These are phyloP conservation scores for Diaporthe sp. DNA, from an alignment of 2,329 filamentous ascomycete species.

Conservation along the genomic window DNA sequence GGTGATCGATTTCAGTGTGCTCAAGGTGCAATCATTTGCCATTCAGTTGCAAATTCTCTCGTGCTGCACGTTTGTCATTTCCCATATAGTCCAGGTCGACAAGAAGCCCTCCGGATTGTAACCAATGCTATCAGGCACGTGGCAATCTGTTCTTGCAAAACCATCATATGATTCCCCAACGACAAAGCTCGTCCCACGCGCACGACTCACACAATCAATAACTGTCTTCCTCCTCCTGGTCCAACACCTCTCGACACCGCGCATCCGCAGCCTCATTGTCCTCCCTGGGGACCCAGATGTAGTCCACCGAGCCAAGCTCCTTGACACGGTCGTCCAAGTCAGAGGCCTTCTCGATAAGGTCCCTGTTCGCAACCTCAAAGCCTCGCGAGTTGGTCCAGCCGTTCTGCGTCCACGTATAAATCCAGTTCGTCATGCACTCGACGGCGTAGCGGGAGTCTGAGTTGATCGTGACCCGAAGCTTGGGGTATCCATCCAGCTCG, in stretches of 20 bases:
- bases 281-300: background rate
- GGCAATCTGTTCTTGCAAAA: too few relatives aligned
- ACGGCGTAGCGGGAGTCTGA: background rate
- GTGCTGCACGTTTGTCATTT: too few relatives aligned
- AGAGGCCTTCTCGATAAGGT: background rate
- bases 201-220: background rate
- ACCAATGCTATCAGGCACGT: too few relatives aligned
- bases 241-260: background rate
- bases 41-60: too few relatives aligned
- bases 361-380: background rate
- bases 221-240: background rate
- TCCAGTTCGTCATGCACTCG: background rate
- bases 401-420: background rate
- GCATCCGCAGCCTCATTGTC: background rate
- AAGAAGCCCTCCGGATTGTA: too few relatives aligned
- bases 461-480: background rate
- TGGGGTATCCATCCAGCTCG: background rate
- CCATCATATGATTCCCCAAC: background rate
- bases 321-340: background rate
- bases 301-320: background rate
- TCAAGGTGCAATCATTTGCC: too few relatives aligned
- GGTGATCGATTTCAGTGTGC: background rate
- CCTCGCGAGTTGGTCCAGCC: background rate
- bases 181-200: background rate
- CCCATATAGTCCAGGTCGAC: too few relatives aligned